Evolutionary conservation across 108 stramenopile genomes (phyloP), one percentile per base, ranked within the genome.

Genomic region (Chaetoceros muelleri): DNA sequence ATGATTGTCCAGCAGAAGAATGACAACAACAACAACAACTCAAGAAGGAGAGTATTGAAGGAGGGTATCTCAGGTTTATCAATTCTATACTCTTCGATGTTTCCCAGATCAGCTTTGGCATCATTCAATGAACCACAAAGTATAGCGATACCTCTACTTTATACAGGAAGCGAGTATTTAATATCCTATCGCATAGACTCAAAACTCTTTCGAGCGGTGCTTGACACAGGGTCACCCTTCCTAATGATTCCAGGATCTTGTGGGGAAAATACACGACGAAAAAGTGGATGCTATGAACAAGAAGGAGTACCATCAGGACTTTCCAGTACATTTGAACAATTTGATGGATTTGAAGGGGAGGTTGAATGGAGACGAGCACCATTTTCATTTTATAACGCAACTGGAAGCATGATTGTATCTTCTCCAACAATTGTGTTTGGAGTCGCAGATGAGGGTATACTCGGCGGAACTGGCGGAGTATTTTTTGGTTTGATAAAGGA

Each of bases 221-320:
- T 82, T 10, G 81, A 82, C 53, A 82, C 72, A 2, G 77, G 81
- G 24, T 67, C 61, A 44, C 81, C 81, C 5, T 81, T 82, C 46
- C 51, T 82, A 29, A 72, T 73, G 56, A 61, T 67, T 21, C 81
- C 80, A 2, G 51, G 58, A 25, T 75, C 73, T 2, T 81, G 76
- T 48, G 59, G 55, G 1, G 22, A 24, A 26, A 62, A 54, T 57
- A 80, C 68, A 46, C 61, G 62, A 26, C 46, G 8, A 26, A 70
- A 58, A 60, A 53, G 66, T 0, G 76, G 80, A 10, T 81, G 76
- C 46, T 78, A 81, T 40, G 56, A 28, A 20, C 66, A 81, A 22
- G 60, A 61, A 44, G 66, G 71, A 2, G 21, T 19, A 7, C 62
- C 55, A 21, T 64, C 60, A 31, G 74, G 73, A 24, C 66, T 61